Percentiles rank a stretch among this genome's conserved stretches.
These are phyloP conservation scores for Omphalotus guepiniiformis DNA, from an alignment of 768 basidiomycete genomes.

Conservation along the genomic window DNA sequence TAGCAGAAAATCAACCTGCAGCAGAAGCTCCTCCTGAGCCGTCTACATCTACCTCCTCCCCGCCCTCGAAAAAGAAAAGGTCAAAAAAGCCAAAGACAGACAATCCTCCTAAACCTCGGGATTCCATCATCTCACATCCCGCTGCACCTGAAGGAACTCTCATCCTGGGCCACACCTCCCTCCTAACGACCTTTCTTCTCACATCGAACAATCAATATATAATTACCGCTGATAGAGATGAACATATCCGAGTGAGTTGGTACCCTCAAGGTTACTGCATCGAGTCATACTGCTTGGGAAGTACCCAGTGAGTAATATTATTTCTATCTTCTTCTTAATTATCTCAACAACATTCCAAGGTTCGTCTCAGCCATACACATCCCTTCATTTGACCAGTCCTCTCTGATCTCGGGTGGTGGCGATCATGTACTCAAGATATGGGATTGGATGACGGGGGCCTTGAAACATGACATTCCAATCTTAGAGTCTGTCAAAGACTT, in stretches of 20 bases:
- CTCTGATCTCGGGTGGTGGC: slow-evolving; percentile 84
- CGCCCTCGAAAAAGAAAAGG: slow-evolving; percentile 24
- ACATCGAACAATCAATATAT: slow-evolving; percentile 67
- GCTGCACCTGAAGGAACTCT: slow-evolving; percentile 67
- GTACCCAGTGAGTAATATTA: slow-evolving; percentile 57
- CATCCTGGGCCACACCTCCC: slow-evolving; percentile 84
- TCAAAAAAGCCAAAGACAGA: slow-evolving; percentile 16
- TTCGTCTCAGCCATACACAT: slow-evolving; percentile 82
- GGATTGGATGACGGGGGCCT: slow-evolving; percentile 68
- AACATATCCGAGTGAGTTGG: slow-evolving; percentile 90
- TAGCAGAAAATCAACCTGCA: not conserved
- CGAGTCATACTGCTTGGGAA: slow-evolving; percentile 84
- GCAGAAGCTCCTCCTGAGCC: not conserved
- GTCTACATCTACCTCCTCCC: slow-evolving; percentile 16
- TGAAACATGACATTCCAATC: slow-evolving; percentile 51
- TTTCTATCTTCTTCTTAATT: not conserved
- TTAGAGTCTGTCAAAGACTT: slow-evolving; percentile 43
- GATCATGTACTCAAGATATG: slow-evolving; percentile 74
- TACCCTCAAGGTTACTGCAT: slow-evolving; percentile 84
- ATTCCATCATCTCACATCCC: slow-evolving; percentile 54
- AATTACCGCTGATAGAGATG: slow-evolving; percentile 90
- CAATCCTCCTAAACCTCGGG: slow-evolving; percentile 9
- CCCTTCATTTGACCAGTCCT: slow-evolving; percentile 38
- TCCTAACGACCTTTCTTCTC: slow-evolving; percentile 71
- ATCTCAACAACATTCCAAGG: slow-evolving; percentile 43